A percentile compares a stretch with the other conserved stretches of the same genome.
These are phyloP conservation scores for Kalmusia sp. DNA, from an alignment of 2,329 filamentous ascomycete species.

Conservation along the genomic window DNA sequence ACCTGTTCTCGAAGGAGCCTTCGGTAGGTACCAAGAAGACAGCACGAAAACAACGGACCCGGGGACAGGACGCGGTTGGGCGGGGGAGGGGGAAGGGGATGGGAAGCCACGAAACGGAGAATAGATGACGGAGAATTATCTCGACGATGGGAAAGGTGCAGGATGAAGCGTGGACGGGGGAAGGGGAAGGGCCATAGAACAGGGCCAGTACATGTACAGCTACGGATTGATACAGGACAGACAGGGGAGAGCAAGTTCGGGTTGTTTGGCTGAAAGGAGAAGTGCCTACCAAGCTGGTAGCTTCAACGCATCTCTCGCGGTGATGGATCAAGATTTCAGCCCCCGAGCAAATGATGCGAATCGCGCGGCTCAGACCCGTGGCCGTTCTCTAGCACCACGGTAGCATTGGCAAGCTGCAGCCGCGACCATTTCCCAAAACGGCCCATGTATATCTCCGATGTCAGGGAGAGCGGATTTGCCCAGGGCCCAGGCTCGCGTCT, in stretches of 20 bases:
- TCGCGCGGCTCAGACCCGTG: conserved; percentile 54
- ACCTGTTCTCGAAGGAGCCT: conserved; percentile 32
- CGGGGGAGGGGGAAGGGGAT: conserved; percentile 18
- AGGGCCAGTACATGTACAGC: conserved; percentile 43
- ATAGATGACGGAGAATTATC: conserved; percentile 26
- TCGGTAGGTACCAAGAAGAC: conserved; percentile 32
- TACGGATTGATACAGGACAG: conserved; percentile 47
- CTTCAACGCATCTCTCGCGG: conserved; percentile 37
- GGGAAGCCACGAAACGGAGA: conserved; percentile 14
- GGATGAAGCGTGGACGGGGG: conserved; percentile 29
- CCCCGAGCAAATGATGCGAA: conserved; percentile 51
- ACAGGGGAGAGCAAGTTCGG: conserved; percentile 38
- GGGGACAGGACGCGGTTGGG: conserved; percentile 11
- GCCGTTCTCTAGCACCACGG: conserved; percentile 52
- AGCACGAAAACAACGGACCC: conserved; percentile 26
- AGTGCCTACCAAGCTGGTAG: conserved; percentile 46
- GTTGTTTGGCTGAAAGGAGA: conserved; percentile 50
- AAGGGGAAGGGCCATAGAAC: conserved; percentile 31
- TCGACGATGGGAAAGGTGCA: conserved; percentile 24
- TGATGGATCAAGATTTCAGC: conserved; percentile 54
- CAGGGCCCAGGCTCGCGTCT: conserved; percentile 43
- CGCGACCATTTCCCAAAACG: conserved; percentile 51
- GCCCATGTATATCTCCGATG: conserved; percentile 51
- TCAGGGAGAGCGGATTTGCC: conserved; percentile 47
- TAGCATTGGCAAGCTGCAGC: conserved; percentile 57